Percentiles rank a stretch among this genome's conserved stretches.
These are phyloP conservation scores for Gossypium gossypioides DNA, from an alignment of 441 rosid genomes.

Conservation along the genomic window DNA sequence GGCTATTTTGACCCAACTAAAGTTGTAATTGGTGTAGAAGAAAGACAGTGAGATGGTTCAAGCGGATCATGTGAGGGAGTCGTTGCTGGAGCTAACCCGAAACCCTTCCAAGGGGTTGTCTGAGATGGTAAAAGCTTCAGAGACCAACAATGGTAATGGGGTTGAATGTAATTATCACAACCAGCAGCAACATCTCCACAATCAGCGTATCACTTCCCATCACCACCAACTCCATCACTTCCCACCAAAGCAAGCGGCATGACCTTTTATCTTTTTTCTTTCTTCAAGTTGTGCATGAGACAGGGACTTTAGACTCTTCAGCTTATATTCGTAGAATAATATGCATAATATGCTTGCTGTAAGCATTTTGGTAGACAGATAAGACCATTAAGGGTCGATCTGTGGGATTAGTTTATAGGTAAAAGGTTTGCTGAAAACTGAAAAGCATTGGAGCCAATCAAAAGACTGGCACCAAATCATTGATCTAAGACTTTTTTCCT, in stretches of 20 bases:
- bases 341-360: background rate
- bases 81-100: constrained; percentile 60
- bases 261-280: background rate
- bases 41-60: constrained; percentile 61
- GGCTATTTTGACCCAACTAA: background rate
- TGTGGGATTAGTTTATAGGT: background rate
- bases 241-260: constrained; percentile 27
- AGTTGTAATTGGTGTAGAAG: constrained; percentile 37
- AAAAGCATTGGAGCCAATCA: background rate
- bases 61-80: constrained; percentile 69
- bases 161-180: constrained; percentile 35
- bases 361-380: background rate
- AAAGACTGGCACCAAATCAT: background rate
- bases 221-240: constrained; percentile 36
- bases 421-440: background rate
- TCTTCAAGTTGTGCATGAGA: background rate
- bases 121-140: constrained; percentile 31
- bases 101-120: constrained; percentile 47
- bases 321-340: background rate
- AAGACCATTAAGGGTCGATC: background rate
- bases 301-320: background rate
- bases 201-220: constrained; percentile 18
- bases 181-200: constrained; percentile 22
- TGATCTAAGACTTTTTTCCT: background rate
- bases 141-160: constrained; percentile 24